Evolutionary conservation across 768 basidiomycete genomes (phyloP).

Genomic region (Royoungia palumana): DNA sequence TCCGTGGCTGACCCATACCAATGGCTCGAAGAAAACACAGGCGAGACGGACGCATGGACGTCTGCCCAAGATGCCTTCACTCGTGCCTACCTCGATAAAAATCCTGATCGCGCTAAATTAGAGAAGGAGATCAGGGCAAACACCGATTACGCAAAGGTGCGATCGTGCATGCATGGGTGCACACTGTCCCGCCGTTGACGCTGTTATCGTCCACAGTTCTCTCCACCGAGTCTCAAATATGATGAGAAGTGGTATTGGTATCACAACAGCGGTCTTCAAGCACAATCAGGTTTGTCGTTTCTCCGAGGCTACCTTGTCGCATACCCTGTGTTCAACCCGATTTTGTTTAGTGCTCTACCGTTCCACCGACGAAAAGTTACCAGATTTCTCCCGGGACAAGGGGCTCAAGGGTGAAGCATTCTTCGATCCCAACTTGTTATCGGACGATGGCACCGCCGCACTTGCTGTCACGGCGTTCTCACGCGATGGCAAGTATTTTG

Average conservation of each 20-base stretch:
- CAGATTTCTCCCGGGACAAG: conserved; percentile 46
- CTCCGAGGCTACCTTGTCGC: not conserved
- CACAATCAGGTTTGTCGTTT: conserved; percentile 46
- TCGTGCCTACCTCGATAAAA: conserved; percentile 57
- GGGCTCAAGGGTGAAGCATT: conserved; percentile 63
- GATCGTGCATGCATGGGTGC: not conserved
- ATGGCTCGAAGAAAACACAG: conserved; percentile 65
- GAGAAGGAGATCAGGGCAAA: conserved; percentile 56
- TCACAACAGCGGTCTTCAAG: conserved; percentile 73
- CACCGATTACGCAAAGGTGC: conserved; percentile 51
- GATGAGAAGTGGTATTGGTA: conserved; percentile 81
- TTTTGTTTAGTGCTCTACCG: conserved; percentile 53
- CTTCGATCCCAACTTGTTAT: conserved; percentile 76
- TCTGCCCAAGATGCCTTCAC: conserved; percentile 59
- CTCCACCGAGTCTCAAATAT: conserved; percentile 54
- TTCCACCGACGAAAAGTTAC: conserved; percentile 50
- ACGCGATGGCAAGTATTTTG: conserved; percentile 63
- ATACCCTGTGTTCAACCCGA: not conserved
- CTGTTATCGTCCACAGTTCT: conserved; percentile 45
- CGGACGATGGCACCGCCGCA: conserved; percentile 69
- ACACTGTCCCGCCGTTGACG: conserved; percentile 1
- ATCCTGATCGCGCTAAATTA: conserved; percentile 53
- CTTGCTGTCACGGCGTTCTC: conserved; percentile 61
- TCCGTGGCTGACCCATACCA: conserved; percentile 67
- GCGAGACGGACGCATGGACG: conserved; percentile 66